Evolutionary conservation across 768 basidiomycete genomes (phyloP).

Genomic region (Brasilioporus rufonigricans): DNA sequence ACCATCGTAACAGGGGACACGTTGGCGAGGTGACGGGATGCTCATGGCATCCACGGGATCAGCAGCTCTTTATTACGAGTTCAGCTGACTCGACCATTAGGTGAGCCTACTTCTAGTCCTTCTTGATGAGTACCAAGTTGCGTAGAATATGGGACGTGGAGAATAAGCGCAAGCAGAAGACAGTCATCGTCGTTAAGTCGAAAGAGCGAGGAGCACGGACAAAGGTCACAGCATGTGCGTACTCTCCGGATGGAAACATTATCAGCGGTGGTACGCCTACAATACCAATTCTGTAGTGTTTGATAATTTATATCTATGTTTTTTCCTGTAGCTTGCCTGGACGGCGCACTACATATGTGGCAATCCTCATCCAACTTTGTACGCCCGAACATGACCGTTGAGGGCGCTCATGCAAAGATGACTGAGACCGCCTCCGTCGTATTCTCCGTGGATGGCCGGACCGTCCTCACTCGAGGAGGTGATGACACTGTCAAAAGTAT

Average conservation of each 20-base stretch:
- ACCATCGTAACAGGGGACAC: constrained; percentile 67
- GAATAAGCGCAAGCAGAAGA: constrained; percentile 90
- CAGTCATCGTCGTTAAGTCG: constrained; percentile 94
- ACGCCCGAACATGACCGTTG: constrained; percentile 80
- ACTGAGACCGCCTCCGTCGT: constrained; percentile 84
- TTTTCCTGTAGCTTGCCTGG: constrained; percentile 65
- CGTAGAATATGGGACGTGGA: constrained; percentile 91
- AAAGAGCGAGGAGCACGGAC: constrained; percentile 94
- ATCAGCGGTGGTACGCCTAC: constrained; percentile 77
- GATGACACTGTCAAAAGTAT: constrained; percentile 94
- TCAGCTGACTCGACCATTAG: constrained; percentile 96
- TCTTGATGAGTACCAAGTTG: constrained; percentile 2
- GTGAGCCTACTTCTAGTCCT: constrained; percentile 38
- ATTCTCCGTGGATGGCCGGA: constrained; percentile 86
- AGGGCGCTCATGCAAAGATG: constrained; percentile 83
- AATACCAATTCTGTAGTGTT: constrained; percentile 8
- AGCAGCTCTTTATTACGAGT: constrained; percentile 82
- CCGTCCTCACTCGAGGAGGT: constrained; percentile 84
- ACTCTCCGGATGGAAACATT: constrained; percentile 84
- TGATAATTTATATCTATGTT: background rate
- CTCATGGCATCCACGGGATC: constrained; percentile 89
- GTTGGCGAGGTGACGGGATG: constrained; percentile 90
- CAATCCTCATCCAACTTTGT: constrained; percentile 90
- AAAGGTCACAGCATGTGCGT: constrained; percentile 83
- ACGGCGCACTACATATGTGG: constrained; percentile 95